Evolutionary conservation across 257 asterid genomes (phyloP), one percentile per base, ranked within the genome.

Genomic region (Cynanchum wilfordii): DNA sequence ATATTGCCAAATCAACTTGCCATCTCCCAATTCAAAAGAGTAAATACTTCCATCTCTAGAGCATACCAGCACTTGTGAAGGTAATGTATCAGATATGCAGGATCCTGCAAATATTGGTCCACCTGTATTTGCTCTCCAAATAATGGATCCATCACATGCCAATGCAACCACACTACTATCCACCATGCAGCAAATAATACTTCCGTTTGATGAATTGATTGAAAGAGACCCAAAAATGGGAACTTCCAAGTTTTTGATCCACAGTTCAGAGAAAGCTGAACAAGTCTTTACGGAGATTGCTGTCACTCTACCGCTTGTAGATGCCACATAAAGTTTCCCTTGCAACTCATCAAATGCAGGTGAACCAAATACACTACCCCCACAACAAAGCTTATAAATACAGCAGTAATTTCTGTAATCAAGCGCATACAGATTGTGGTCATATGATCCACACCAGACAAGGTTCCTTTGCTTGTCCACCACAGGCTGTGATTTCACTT

Each of bases 391-490:
- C 82, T 81, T 88, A 78, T 78, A 89, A 62, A 77, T 71, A 78
- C 98, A 91, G 75, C 79, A 78, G 84, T 86, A 83, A 56, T 72
- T 86, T 81, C 68, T 83, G 88, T 93, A 93, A 81, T 93, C 96
- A 73, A 93, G 87, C 66, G 97, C 97, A 79, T 93, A 93, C 33
- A 93, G 84, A 79, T 87, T 79, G 74, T 89, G 98, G 78, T 91
- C 97, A 60, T 93, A 89, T 33, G 98, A 93, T 75, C 98, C 98
- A 75, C 98, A 91, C 98, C 98, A 93, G 78, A 91, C 95, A 89
- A 93, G 79, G 77, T 89, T 86, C 81, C 90, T 85, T 86, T 80
- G 60, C 80, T 82, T 87, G 88, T 93, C 98, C 65, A 89, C 88
- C 82, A 93, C 87, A 38, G 98, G 98, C 69, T 88, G 97, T 50